Percentiles rank a stretch among this genome's conserved stretches.
phyloP scores from a whole-genome alignment of 495 filamentous ascomycete species.

The Podospora conica region DNA sequence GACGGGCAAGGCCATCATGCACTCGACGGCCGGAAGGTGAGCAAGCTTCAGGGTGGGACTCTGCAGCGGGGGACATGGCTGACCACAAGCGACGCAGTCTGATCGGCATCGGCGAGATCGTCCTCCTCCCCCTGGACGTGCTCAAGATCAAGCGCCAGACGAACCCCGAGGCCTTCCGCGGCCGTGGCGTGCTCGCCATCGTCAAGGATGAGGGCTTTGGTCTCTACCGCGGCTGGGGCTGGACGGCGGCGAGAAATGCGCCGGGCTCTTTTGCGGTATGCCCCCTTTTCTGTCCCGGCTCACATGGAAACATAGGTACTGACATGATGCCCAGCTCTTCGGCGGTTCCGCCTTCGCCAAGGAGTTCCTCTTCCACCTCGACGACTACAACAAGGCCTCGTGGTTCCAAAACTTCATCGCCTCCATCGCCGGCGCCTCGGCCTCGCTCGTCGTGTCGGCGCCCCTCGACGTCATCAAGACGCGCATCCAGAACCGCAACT shows the following conservation, averaged over 20 bases:
- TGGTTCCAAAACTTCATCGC: constrained; percentile 98
- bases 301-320: constrained; percentile 5
- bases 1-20: constrained; percentile 96
- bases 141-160: constrained; percentile 99
- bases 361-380: constrained; percentile 80
- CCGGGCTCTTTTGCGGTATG: constrained; percentile 94
- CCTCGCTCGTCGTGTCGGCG: constrained; percentile 87
- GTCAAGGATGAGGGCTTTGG: constrained; percentile 92
- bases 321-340: constrained; percentile 63
- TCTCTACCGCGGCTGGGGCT: constrained; percentile 91
- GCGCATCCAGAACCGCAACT: constrained; percentile 97
- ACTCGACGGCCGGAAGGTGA: constrained; percentile 73
- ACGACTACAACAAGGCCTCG: constrained; percentile 90
- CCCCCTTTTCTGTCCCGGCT: constrained; percentile 12
- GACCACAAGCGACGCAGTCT: constrained; percentile 45
- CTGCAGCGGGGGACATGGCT: neutral
- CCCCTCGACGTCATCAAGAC: constrained; percentile 99
- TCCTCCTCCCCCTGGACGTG: constrained; percentile 91
- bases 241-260: constrained; percentile 96
- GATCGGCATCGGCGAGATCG: constrained; percentile 95
- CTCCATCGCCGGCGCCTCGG: constrained; percentile 86
- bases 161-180: constrained; percentile 96
- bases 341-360: constrained; percentile 98
- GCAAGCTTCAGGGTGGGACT: neutral
- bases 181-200: constrained; percentile 84